phyloP scores from a whole-genome alignment of 23 red algal genomes.

The Gracilaria vermiculophylla region DNA sequence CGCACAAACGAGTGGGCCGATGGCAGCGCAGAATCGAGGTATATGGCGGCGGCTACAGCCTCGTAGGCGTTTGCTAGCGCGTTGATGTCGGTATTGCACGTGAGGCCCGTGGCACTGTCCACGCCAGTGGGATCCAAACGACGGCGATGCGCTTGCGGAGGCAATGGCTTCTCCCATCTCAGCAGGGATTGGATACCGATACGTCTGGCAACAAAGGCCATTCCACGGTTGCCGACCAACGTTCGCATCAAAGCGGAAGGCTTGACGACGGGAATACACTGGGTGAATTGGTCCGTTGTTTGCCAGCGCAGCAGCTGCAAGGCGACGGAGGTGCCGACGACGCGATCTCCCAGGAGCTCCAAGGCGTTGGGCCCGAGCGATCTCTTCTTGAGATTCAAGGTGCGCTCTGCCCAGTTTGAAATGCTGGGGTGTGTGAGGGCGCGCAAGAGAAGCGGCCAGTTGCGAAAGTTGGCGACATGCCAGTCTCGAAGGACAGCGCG shows the following conservation, averaged over 20 bases:
- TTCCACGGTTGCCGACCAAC: slow-evolving; percentile 33
- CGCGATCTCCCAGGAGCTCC: slow-evolving; percentile 43
- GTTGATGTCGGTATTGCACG: slow-evolving; percentile 31
- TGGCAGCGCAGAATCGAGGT: slow-evolving; percentile 7
- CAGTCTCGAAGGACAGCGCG: background rate
- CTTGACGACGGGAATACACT: background rate
- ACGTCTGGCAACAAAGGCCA: slow-evolving; percentile 1
- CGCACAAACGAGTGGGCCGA: background rate
- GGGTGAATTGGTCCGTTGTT: background rate
- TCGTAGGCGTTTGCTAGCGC: slow-evolving; percentile 44
- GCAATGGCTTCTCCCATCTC: slow-evolving; percentile 45
- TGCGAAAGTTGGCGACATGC: background rate
- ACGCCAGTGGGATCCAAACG: slow-evolving; percentile 12
- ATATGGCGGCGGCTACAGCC: slow-evolving; percentile 19
- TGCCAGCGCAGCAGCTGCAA: background rate
- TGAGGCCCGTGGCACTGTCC: slow-evolving; percentile 15
- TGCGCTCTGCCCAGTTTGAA: slow-evolving; percentile 43
- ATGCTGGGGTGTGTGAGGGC: slow-evolving; percentile 46
- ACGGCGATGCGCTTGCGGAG: background rate
- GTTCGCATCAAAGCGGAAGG: background rate
- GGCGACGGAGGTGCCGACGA: slow-evolving; percentile 32
- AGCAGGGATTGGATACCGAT: slow-evolving; percentile 36
- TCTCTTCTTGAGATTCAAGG: background rate
- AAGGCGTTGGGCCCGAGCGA: slow-evolving; percentile 12
- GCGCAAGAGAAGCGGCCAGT: slow-evolving; percentile 26